Evolutionary conservation across 208 protist species (phyloP), one percentile per base, ranked within the genome.

Genomic region (Spironucleus salmonicida): DNA sequence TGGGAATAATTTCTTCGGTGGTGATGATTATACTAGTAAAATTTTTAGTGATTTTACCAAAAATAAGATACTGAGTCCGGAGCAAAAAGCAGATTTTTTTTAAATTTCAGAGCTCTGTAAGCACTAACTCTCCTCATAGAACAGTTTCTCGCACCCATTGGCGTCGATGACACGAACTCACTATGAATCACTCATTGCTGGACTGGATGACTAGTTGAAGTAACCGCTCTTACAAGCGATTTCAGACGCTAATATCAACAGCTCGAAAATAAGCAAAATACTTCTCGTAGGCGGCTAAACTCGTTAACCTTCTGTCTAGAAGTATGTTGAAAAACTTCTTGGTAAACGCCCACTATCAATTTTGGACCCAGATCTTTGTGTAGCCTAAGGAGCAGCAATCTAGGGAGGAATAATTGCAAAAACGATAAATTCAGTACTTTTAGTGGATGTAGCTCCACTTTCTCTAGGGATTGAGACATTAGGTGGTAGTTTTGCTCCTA

Each of bases 1-100:
- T 66, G 96, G 96, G 76, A 93, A 99, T 87, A 98, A 94, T 45
- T 94, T 98, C 80, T 86, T 98, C 39, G 96, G 96, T 76, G 96
- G 95, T 74, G 94, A 98, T 87, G 96, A 80, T 57, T 82, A 77
- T 80, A 61, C 77, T 76, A 1, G 67, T 1, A 39, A n/a, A 23
- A 9, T 79, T 34, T 9, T 1, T 34, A n/a, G 75, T 15, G 32
- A 57, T 23, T 0, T 69, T 41, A 34, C 67, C 0, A 39, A 78
- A 26, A 15, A 15, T 1, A 1, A 27, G 4, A 0, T 30, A 30
- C 35, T 75, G 9, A 1, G 2, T 19, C 2, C 0, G 32, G 38
- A 74, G 15, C n/a, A n/a, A n/a, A n/a, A n/a, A n/a, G n/a, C n/a
- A n/a, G n/a, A n/a, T n/a, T n/a, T n/a, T n/a, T n/a, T n/a, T n/a